Evolutionary conservation across 1,139 yeast species (phyloP).

Genomic region (Candida frijolesensis): DNA sequence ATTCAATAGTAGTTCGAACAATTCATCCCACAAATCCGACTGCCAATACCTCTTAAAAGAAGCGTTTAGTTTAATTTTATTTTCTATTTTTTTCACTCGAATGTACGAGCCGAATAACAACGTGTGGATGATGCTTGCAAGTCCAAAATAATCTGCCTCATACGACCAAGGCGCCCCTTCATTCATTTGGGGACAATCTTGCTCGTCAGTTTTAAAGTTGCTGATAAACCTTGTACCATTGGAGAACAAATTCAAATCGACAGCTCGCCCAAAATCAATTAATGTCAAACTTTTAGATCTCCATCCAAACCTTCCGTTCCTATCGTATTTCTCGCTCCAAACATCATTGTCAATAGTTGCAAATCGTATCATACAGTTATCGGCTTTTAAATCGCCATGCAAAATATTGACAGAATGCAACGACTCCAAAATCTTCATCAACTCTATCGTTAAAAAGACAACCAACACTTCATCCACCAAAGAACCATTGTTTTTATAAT

Average conservation of each 20-base stretch:
- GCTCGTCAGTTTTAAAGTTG: slow-evolving; percentile 66
- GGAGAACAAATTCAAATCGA: slow-evolving; percentile 66
- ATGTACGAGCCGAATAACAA: slow-evolving; percentile 71
- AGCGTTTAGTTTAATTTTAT: slow-evolving; percentile 38
- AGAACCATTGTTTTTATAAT: slow-evolving; percentile 32
- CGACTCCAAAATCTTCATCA: slow-evolving; percentile 59
- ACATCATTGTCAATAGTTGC: slow-evolving; percentile 21
- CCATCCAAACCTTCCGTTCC: slow-evolving; percentile 51
- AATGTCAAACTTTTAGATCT: slow-evolving; percentile 57
- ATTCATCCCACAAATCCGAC: slow-evolving; percentile 63
- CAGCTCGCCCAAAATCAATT: slow-evolving; percentile 84
- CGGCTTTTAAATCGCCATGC: slow-evolving; percentile 88
- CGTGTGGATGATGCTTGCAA: slow-evolving; percentile 75
- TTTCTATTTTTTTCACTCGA: slow-evolving; percentile 35
- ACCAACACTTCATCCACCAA: slow-evolving; percentile 63
- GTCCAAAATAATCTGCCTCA: slow-evolving; percentile 84
- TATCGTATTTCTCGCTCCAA: slow-evolving; percentile 29
- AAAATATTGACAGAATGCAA: slow-evolving; percentile 68
- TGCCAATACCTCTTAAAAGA: slow-evolving; percentile 80
- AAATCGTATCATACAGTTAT: slow-evolving; percentile 79
- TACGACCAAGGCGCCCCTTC: slow-evolving; percentile 68
- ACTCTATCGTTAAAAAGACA: slow-evolving; percentile 64
- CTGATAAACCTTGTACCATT: slow-evolving; percentile 55
- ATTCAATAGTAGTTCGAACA: slow-evolving; percentile 68
- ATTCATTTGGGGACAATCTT: slow-evolving; percentile 78